phyloP scores from a whole-genome alignment of 2,329 filamentous ascomycete species.

The Penicillium oxalicum region DNA sequence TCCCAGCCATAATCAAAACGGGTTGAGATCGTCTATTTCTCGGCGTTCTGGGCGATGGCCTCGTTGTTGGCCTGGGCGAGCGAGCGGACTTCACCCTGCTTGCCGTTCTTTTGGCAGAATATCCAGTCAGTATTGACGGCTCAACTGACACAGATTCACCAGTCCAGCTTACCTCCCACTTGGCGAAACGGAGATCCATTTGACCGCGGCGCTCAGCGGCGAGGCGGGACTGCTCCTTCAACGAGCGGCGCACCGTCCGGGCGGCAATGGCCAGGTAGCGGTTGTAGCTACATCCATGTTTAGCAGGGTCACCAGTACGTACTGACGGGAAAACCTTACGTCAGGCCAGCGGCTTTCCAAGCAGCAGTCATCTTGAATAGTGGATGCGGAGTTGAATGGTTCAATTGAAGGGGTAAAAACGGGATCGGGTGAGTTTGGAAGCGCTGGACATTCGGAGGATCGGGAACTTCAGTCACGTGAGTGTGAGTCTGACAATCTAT shows the following conservation, averaged over 20 bases:
- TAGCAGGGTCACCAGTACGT: slow-evolving; percentile 16
- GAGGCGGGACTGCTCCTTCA: slow-evolving; percentile 92
- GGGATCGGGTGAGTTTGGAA: slow-evolving; percentile 28
- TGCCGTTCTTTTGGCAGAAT: slow-evolving; percentile 74
- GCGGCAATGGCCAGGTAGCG: slow-evolving; percentile 95
- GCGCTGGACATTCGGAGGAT: slow-evolving; percentile 31
- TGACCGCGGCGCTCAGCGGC: slow-evolving; percentile 82
- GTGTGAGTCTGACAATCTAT: slow-evolving; percentile 2
- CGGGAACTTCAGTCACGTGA: slow-evolving; percentile 27
- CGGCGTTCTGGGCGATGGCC: slow-evolving; percentile 40
- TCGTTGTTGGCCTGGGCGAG: slow-evolving; percentile 54
- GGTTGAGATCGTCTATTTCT: slow-evolving; percentile 33
- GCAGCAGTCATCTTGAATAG: slow-evolving; percentile 80
- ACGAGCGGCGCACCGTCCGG: slow-evolving; percentile 88
- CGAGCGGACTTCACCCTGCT: slow-evolving; percentile 79
- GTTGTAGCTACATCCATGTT: slow-evolving; percentile 74
- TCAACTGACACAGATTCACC: not conserved
- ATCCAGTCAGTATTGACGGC: slow-evolving; percentile 26
- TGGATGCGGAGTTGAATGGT: slow-evolving; percentile 21
- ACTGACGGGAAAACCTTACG: slow-evolving; percentile 55
- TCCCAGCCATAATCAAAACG: not conserved
- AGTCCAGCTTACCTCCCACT: slow-evolving; percentile 71
- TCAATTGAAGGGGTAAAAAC: slow-evolving; percentile 26
- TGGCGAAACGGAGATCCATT: slow-evolving; percentile 82
- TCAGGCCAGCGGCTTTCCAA: slow-evolving; percentile 97